Base-by-base conservation (phyloP, 257 asterid species). In the Fraxinus excelsior region DNA sequence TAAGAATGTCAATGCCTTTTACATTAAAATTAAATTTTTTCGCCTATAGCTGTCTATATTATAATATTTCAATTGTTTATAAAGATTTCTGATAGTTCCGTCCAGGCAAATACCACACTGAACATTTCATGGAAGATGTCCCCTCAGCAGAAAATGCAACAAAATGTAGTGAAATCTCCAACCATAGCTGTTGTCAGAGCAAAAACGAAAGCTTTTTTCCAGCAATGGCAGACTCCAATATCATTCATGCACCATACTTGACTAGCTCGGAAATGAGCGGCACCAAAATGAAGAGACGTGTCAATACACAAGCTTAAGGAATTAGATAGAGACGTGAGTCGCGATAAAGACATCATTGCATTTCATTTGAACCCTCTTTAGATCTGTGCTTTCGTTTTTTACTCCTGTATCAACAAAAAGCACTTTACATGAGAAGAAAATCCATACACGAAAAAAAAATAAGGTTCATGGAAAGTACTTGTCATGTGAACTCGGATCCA, bases 301-400 rank as follows among this genome's bases (percentile, higher is more conserved):
- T 26, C 19, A 10, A 49, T 25, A 53, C 26, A 18, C 12, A n/a
- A 53, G 9, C 8, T 5, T 6, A 53, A 53, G 1, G 10, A 19
- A 53, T 19, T 3, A 60, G 28, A 60, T 21, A 60, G 18, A 23
- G 29, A n/a, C 34, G 9, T 40, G 40, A 10, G 7, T 8, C 68
- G 19, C 18, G 32, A 10, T 56, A n/a, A 35, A 70, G 44, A 19
- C 29, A 38, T 70, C 56, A 34, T 69, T 38, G 79, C 85, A 81
- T 78, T 81, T 87, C 91, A 19, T 35, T 79, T 18, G 92, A 85
- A 80, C 88, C 72, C 29, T 90, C 97, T 82, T 93, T 95, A 31
- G 96, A 90, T 80, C 96, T 87, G 90, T 91, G 99, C 87, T 95
- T 95, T 71, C 96, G 90, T 81, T 95, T 95, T 88, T 91, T 95